These are phyloP conservation scores for Penicillium freii DNA, from an alignment of 2,329 filamentous ascomycete genomes.

Conservation along the genomic window DNA sequence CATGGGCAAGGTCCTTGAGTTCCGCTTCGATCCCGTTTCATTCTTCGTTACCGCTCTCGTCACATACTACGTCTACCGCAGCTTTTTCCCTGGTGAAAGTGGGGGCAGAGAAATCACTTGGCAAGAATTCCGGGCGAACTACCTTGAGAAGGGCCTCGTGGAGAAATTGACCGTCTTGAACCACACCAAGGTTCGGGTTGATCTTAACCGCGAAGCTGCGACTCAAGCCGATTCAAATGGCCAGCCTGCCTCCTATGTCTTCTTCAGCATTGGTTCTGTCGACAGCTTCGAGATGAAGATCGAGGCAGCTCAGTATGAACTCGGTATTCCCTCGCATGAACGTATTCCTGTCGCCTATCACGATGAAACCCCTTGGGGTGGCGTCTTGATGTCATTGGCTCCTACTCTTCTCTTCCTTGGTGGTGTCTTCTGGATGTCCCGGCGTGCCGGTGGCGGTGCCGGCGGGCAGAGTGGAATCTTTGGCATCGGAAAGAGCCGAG, in stretches of 20 bases:
- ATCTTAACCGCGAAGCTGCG: conserved; percentile 73
- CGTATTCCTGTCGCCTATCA: conserved; percentile 90
- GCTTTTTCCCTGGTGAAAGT: conserved; percentile 66
- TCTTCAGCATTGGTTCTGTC: conserved; percentile 92
- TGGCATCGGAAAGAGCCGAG: conserved; percentile 91
- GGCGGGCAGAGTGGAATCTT: conserved; percentile 76
- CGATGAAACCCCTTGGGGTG: conserved; percentile 69
- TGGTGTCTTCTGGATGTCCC: conserved; percentile 73
- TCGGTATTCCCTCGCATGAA: conserved; percentile 81
- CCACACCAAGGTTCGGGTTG: conserved; percentile 73
- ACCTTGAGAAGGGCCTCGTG: conserved; percentile 92
- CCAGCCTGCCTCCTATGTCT: conserved; percentile 73
- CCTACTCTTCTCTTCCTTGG: conserved; percentile 85
- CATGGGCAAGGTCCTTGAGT: conserved; percentile 42
- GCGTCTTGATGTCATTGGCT: conserved; percentile 74
- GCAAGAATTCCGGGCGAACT: conserved; percentile 92
- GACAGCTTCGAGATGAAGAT: conserved; percentile 88
- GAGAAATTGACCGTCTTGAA: conserved; percentile 85
- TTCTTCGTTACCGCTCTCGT: conserved; percentile 59
- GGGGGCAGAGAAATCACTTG: conserved; percentile 80
- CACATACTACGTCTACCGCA: conserved; percentile 61
- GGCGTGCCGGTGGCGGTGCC: conserved; percentile 68
- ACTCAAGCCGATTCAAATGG: conserved; percentile 68
- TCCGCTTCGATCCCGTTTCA: conserved; percentile 56
- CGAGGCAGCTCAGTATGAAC: conserved; percentile 81